Conservation (phyloP, 805 yeast species). For the Scheffersomyces coipomensis region DNA sequence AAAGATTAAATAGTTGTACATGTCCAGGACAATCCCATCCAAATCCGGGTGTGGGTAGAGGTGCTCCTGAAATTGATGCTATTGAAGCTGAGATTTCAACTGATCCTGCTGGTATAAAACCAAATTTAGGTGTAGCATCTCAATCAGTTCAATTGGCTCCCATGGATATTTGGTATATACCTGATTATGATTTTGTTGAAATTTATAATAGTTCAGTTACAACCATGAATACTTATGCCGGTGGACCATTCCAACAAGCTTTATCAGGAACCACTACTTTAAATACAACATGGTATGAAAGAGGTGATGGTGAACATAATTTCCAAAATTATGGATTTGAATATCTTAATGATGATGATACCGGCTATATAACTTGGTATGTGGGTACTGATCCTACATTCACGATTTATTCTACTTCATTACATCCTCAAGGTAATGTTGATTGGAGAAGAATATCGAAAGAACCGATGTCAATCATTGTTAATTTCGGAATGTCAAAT, state of each 20-base stretch:
- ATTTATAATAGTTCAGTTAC: constrained; percentile 68
- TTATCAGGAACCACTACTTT: constrained; percentile 80
- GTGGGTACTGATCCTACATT: constrained; percentile 79
- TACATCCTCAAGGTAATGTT: constrained; percentile 88
- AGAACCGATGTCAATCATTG: constrained; percentile 88
- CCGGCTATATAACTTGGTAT: constrained; percentile 82
- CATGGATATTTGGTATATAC: constrained; percentile 89
- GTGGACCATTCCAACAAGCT: constrained; percentile 94
- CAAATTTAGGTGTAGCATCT: constrained; percentile 68
- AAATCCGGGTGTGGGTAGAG: constrained; percentile 34
- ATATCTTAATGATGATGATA: constrained; percentile 57
- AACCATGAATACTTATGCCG: constrained; percentile 81
- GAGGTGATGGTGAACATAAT: constrained; percentile 46
- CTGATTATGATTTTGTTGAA: constrained; percentile 79
- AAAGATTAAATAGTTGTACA: constrained; percentile 31
- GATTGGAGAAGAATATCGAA: constrained; percentile 78
- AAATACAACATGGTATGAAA: constrained; percentile 80
- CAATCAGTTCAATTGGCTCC: constrained; percentile 94
- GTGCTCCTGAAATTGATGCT: constrained; percentile 75
- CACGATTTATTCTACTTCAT: constrained; percentile 67
- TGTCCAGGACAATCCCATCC: constrained; percentile 38
- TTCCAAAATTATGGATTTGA: constrained; percentile 81
- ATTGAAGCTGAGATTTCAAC: constrained; percentile 79
- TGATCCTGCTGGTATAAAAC: constrained; percentile 16
- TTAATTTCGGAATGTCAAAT: constrained; percentile 90